Evolutionary conservation across 257 asterid species (phyloP).

Genomic region (Haberlea rhodopensis): DNA sequence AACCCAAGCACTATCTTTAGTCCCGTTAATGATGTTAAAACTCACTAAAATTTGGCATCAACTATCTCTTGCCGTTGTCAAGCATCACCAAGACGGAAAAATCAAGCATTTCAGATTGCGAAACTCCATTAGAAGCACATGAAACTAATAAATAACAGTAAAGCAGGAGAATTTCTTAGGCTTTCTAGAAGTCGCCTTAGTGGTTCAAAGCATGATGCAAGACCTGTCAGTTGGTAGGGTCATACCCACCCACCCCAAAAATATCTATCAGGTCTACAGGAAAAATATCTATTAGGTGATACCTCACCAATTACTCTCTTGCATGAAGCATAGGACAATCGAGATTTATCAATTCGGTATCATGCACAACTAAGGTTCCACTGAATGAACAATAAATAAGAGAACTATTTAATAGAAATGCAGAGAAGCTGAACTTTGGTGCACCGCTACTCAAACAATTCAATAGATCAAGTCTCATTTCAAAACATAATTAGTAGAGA

Average conservation of each 20-base stretch:
- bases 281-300: background rate
- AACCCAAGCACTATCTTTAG: too few species aligned
- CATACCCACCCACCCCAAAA: background rate
- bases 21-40: too few species aligned
- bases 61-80: background rate
- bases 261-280: background rate
- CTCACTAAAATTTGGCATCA: background rate
- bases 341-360: background rate
- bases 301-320: background rate
- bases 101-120: background rate
- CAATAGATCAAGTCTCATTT: conserved; percentile 14
- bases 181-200: background rate
- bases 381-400: background rate
- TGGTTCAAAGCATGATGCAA: background rate
- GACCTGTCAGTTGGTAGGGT: background rate
- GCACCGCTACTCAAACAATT: background rate
- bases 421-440: background rate
- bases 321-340: background rate
- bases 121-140: background rate
- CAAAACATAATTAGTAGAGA: background rate
- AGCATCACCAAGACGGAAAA: background rate
- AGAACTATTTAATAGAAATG: background rate
- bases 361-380: background rate
- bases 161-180: background rate
- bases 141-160: background rate